Percentiles rank a stretch among this genome's conserved stretches.
Conservation (phyloP, 78 protist genomes). For the Speleostelium caveatum region DNA sequence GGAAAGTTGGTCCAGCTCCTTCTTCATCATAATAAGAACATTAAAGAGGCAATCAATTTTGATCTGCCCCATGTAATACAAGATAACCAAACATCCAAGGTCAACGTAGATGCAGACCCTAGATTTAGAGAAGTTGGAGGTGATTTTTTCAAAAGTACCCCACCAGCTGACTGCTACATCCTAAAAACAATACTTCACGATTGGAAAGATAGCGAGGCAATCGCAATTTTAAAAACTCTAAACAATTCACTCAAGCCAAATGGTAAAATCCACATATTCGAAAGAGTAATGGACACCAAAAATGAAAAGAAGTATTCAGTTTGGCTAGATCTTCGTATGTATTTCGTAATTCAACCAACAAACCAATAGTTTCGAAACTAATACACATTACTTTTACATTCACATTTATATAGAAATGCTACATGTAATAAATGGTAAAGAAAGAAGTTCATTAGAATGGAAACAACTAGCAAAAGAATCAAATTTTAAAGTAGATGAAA, state of each 20-base stretch:
- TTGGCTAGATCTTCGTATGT: not conserved
- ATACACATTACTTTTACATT: no score
- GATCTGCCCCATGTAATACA: no score
- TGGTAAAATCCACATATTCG: not conserved
- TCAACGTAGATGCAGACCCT: no score
- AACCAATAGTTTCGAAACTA: no score
- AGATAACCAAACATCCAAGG: no score
- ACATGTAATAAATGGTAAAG: not conserved
- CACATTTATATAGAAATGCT: no score
- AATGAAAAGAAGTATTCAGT: not conserved
- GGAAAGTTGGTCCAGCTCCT: constrained; percentile 6
- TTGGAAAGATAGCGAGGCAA: not conserved
- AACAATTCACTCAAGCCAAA: not conserved
- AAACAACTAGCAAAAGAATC: no score
- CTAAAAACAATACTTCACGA: not conserved
- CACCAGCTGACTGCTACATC: constrained; percentile 14
- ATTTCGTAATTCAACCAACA: no score
- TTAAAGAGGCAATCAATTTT: no score
- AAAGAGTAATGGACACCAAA: not conserved
- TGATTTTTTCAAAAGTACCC: not conserved
- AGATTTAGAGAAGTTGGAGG: constrained; percentile 10
- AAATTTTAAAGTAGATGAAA: no score
- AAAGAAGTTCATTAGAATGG: not conserved
- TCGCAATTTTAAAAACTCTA: not conserved
- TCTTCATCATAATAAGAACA: no score